phyloP scores from a whole-genome alignment of 495 filamentous ascomycete genomes.

The Hyphodiscus hymeniophilus region DNA sequence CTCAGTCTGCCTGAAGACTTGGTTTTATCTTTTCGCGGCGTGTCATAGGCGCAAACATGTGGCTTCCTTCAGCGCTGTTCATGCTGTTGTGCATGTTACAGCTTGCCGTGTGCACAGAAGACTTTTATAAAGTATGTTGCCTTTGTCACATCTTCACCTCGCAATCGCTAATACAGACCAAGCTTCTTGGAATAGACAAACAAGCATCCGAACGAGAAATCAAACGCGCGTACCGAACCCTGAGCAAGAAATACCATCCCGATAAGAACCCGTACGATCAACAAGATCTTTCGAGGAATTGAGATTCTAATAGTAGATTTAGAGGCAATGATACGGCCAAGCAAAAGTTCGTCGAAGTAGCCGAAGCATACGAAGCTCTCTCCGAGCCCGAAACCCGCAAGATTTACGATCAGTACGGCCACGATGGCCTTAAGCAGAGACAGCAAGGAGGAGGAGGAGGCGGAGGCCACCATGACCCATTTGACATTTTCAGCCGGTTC shows the following conservation, averaged over 20 bases:
- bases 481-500: constrained; percentile 95
- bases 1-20: constrained; percentile 5
- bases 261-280: constrained; percentile 92
- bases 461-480: constrained; percentile 71
- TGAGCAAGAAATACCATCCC: constrained; percentile 95
- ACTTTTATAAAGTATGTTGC: constrained; percentile 74
- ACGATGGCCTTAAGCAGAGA: constrained; percentile 82
- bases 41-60: constrained; percentile 18
- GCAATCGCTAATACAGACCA: constrained; percentile 4
- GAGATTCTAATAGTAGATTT: constrained; percentile 1
- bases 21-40: constrained; percentile 10
- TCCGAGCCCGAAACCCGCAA: constrained; percentile 71
- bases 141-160: background rate
- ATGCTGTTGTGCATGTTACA: constrained; percentile 38
- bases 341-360: constrained; percentile 89
- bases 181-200: constrained; percentile 75
- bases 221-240: constrained; percentile 86
- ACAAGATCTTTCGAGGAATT: background rate
- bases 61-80: constrained; percentile 17
- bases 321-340: constrained; percentile 73
- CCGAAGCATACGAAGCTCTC: constrained; percentile 94
- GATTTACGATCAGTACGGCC: constrained; percentile 94
- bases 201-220: constrained; percentile 82
- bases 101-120: constrained; percentile 46
- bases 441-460: constrained; percentile 57